Evolutionary conservation across 2,329 filamentous ascomycete species (phyloP).

Genomic region (Keithomyces neogunnii): DNA sequence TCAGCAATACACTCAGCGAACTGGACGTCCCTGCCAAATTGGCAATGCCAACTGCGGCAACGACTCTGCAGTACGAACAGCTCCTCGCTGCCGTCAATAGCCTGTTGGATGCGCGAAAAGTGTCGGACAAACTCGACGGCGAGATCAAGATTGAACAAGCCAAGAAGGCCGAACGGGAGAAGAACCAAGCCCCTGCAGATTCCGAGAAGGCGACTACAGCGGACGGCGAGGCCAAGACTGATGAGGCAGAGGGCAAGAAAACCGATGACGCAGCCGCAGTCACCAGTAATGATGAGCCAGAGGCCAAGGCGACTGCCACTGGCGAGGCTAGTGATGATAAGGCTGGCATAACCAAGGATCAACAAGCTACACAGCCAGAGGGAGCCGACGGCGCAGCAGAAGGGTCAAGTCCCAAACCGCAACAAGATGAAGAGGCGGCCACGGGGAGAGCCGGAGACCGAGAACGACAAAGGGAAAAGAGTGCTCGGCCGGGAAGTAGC

Average conservation of each 20-base stretch:
- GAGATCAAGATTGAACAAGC: constrained; percentile 56
- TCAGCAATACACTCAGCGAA: constrained; percentile 62
- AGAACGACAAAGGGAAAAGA: constrained; percentile 19
- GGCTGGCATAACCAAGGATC: constrained; percentile 8
- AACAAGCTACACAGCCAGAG: neutral
- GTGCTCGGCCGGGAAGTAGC: constrained; percentile 28
- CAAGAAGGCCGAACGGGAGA: constrained; percentile 46
- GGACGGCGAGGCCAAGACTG: neutral
- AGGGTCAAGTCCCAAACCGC: neutral
- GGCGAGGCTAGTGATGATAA: constrained; percentile 10
- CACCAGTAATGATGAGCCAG: constrained; percentile 11
- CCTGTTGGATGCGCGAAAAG: constrained; percentile 65
- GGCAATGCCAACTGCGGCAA: constrained; percentile 64
- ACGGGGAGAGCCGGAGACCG: constrained; percentile 15
- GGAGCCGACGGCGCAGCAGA: constrained; percentile 9
- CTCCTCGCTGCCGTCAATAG: constrained; percentile 59
- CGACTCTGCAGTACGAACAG: constrained; percentile 62
- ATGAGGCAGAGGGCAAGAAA: constrained; percentile 8
- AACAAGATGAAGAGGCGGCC: constrained; percentile 12
- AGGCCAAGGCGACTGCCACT: constrained; percentile 12
- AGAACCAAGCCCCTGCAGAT: constrained; percentile 14
- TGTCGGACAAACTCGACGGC: constrained; percentile 65
- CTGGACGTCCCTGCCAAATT: constrained; percentile 63
- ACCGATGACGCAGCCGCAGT: constrained; percentile 4
- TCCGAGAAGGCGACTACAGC: neutral